Evolutionary conservation across 148 eudicot genomes (phyloP), one percentile per base, ranked within the genome.

Genomic region (Cornus kousa): DNA sequence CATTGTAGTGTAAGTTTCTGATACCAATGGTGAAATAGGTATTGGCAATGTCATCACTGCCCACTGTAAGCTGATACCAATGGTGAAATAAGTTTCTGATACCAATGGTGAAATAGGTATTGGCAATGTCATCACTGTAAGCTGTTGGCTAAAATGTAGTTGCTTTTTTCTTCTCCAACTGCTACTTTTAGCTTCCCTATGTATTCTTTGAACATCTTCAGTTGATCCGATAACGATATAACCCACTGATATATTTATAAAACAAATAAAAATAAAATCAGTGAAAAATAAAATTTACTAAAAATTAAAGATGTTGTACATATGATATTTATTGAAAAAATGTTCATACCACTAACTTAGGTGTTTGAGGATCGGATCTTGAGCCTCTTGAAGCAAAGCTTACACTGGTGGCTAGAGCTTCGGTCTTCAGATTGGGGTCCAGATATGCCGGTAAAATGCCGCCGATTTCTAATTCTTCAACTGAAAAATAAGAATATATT

Each of bases 341-440:
- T 20, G 1, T 62, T 20, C 22, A 55, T 85, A 88, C 94, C 75
- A 64, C 77, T 16, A 87, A 0, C 23, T 28, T 22, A 12, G 97
- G 68, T 24, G 97, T 91, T 68, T 82, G 72, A 13, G 92, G 93
- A 82, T 93, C 95, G 57, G 72, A 93, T 67, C 95, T 95, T 60
- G 85, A 50, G 43, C 82, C 93, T 7, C 92, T 87, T 9, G 97
- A 91, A 23, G 95, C 97, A 69, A 93, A 93, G 80, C 92, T 91
- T 13, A 93, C 97, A 0, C 97, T 95, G 0, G 88, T 90, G 3
- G 76, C 80, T 48, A 93, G 90, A 35, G 91, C 94, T 9, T 82
- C 16, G 0, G 80, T 57, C 50, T 70, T 67, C 68, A 87, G 31
- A 50, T 69, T 71, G n/a, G 89, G 83, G 14, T 87, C 90, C 32